phyloP scores from a whole-genome alignment of 2,329 filamentous ascomycete species.

The Penicillium brevicompactum region DNA sequence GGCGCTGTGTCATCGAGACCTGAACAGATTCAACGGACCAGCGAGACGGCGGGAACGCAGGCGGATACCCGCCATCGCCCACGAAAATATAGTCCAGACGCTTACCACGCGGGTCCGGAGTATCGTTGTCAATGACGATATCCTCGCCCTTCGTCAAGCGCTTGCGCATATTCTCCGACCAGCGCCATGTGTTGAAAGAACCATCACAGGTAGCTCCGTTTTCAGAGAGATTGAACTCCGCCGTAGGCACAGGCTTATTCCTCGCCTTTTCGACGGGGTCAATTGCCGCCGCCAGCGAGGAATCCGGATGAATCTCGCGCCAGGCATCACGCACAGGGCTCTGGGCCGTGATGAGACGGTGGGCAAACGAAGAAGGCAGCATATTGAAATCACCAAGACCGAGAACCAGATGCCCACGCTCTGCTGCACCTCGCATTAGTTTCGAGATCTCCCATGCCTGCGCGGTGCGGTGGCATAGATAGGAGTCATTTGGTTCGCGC shows the following conservation, averaged over 20 bases:
- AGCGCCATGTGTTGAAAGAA: constrained; percentile 89
- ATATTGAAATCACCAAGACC: constrained; percentile 96
- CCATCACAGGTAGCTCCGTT: constrained; percentile 90
- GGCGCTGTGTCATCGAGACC: constrained; percentile 79
- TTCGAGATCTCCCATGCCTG: constrained; percentile 96
- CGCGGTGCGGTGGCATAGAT: constrained; percentile 84
- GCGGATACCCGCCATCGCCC: constrained; percentile 52
- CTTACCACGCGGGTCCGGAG: constrained; percentile 74
- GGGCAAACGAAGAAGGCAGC: constrained; percentile 81
- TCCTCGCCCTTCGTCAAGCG: constrained; percentile 66
- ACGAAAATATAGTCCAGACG: constrained; percentile 94
- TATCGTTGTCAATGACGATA: constrained; percentile 65
- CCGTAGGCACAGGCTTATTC: constrained; percentile 69
- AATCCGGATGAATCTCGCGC: constrained; percentile 80
- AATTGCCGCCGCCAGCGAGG: constrained; percentile 73
- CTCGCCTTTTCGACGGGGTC: constrained; percentile 69
- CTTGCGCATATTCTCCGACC: constrained; percentile 72
- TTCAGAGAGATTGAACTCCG: constrained; percentile 72
- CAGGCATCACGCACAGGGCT: constrained; percentile 80
- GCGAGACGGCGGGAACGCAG: constrained; percentile 34
- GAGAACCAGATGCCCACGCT: constrained; percentile 79
- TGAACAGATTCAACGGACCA: constrained; percentile 73
- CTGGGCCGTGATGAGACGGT: constrained; percentile 78
- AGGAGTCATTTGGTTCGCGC: constrained; percentile 74
- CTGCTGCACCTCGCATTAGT: constrained; percentile 77